Evolutionary conservation across 306 rosid genomes (phyloP), one percentile per base, ranked within the genome.

Genomic region (Citrullus colocynthis): DNA sequence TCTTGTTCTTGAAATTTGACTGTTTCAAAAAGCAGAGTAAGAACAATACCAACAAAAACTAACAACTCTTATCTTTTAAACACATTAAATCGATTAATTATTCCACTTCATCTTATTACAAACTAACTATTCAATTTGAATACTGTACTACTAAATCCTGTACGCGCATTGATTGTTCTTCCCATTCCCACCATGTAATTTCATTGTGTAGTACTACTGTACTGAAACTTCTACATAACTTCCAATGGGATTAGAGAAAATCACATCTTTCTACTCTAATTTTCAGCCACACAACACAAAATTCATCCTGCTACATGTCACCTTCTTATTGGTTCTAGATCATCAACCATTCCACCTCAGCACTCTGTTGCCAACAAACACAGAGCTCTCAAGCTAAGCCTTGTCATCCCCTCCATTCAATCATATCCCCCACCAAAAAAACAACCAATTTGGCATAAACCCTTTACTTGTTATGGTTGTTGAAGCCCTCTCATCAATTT

Each of bases 261-360:
- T 28, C 77, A 16, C 57, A 72, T 30, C 59, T 48, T 49, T 72
- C 60, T 16, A 48, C 60, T 44, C 15, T 20, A 36, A 80, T 84
- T 82, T 82, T 74, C 82, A 77, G 81, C 91, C 91, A 83, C 88
- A 88, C 88, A 88, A 62, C 36, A 32, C 32, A 41, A 6, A 4
- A 79, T 73, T 80, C 83, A 81, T 86, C 88, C 70, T 63, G 36
- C 83, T 76, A 88, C 88, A 59, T 77, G 91, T 81, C 87, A 54
- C 6, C 16, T 44, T 1, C 15, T 30, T 2, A 79, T 9, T 82
- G 84, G 84, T 20, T 21, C n/a, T 48, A 49, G 52, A 52, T 82
- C 79, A 83, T 82, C 85, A 32, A 71, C 75, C 66, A 61, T 82
- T 39, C 82, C 85, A 84, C 65, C 73, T 80, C 85, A 77, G 78